phyloP scores from a whole-genome alignment of 257 asterid species.

The Coffea eugenioides region DNA sequence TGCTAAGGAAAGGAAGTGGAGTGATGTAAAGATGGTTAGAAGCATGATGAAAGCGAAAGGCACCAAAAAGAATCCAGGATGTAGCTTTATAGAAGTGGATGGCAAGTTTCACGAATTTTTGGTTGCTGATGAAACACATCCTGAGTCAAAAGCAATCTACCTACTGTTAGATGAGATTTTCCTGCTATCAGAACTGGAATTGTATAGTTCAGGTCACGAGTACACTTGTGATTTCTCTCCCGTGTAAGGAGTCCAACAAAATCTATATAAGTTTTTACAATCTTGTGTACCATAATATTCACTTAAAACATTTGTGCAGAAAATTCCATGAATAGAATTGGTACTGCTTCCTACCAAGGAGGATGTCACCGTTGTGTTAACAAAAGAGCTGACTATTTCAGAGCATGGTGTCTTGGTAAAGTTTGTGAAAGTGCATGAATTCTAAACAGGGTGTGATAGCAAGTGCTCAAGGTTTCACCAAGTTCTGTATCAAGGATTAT shows the following conservation, averaged over 20 bases:
- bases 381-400: not conserved
- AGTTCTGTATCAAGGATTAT: not conserved
- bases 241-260: not conserved
- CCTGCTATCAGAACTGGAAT: constrained; percentile 36
- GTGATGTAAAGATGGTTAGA: constrained; percentile 59
- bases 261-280: not conserved
- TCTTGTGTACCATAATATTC: not conserved
- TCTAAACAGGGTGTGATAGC: not conserved
- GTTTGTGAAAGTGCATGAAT: not conserved
- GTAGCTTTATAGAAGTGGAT: constrained; percentile 67
- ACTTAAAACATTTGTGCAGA: not conserved
- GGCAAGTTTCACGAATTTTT: constrained; percentile 67
- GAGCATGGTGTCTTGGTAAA: no score
- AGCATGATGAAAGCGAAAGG: constrained; percentile 73
- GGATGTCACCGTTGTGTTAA: not conserved
- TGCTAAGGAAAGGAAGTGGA: constrained; percentile 67
- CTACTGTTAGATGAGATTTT: constrained; percentile 41
- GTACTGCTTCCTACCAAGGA: not conserved
- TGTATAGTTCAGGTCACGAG: constrained; percentile 24
- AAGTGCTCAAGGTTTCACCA: not conserved
- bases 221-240: not conserved
- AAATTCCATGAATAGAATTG: not conserved
- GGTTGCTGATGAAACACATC: constrained; percentile 61
- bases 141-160: constrained; percentile 42
- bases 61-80: constrained; percentile 62